phyloP scores from a whole-genome alignment of 2,329 filamentous ascomycete species.

The Magnaporthiopsis poae region DNA sequence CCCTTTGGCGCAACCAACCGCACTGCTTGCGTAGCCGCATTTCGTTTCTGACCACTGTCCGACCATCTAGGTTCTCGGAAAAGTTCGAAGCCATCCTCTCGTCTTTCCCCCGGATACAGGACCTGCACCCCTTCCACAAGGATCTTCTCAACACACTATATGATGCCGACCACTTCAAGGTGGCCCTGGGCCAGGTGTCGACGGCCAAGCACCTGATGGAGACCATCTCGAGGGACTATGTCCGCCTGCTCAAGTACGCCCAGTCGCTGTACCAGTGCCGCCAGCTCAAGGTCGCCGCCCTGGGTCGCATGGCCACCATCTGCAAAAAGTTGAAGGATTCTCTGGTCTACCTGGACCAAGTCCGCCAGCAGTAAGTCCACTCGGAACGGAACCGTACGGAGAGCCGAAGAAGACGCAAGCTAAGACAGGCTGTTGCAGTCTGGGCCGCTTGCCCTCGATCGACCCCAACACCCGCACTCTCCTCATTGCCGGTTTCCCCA shows the following conservation, averaged over 20 bases:
- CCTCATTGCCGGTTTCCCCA: conserved; percentile 93
- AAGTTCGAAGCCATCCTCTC: conserved; percentile 86
- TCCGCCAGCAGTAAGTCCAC: conserved; percentile 61
- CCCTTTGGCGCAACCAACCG: no score
- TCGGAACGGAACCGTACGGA: not conserved
- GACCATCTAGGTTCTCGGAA: conserved; percentile 53
- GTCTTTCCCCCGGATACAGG: conserved; percentile 81
- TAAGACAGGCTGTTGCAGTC: conserved; percentile 18
- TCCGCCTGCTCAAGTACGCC: conserved; percentile 81
- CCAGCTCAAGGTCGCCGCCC: conserved; percentile 88
- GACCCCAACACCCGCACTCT: conserved; percentile 95
- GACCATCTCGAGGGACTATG: conserved; percentile 90
- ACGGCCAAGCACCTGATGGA: conserved; percentile 95
- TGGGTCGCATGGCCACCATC: conserved; percentile 97
- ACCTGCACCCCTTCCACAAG: conserved; percentile 89
- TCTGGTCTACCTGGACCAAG: conserved; percentile 88
- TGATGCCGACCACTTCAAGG: conserved; percentile 95
- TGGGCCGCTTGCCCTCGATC: conserved; percentile 94
- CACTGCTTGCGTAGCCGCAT: not conserved
- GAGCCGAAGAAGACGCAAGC: not conserved
- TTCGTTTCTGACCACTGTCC: not conserved
- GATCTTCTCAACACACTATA: conserved; percentile 90
- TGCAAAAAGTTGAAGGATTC: conserved; percentile 91
- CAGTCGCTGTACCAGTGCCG: conserved; percentile 98
- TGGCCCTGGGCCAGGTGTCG: conserved; percentile 88